These are phyloP conservation scores for Aspergillus eucalypticola DNA, from an alignment of 2,329 filamentous ascomycete species.

Conservation along the genomic window DNA sequence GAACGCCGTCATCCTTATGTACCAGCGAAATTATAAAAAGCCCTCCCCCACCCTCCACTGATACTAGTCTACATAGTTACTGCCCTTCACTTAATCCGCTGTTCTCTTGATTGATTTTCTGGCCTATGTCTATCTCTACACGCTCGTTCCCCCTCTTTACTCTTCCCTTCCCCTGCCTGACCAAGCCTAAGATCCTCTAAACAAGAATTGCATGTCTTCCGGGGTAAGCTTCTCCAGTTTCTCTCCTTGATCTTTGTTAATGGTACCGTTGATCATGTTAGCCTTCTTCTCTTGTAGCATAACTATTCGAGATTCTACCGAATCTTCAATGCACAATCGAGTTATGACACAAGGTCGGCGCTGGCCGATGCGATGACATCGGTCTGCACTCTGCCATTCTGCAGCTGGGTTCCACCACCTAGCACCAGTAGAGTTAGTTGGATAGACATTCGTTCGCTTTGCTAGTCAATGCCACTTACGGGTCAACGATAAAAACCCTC, in stretches of 20 bases:
- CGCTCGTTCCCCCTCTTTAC: neutral
- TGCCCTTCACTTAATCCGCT: too few relatives aligned
- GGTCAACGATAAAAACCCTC: conserved; percentile 92
- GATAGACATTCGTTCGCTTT: neutral
- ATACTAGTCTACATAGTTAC: too few relatives aligned
- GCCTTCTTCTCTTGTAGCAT: conserved; percentile 98
- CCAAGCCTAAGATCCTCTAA: conserved; percentile 65
- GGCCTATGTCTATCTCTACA: too few relatives aligned
- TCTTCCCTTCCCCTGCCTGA: neutral
- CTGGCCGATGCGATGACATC: conserved; percentile 93
- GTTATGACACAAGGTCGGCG: conserved; percentile 92
- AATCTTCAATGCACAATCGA: conserved; percentile 92
- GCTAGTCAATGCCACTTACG: conserved; percentile 60
- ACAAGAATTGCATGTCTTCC: conserved; percentile 94
- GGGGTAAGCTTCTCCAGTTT: conserved; percentile 89
- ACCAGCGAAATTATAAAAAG: too few relatives aligned
- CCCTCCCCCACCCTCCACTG: too few relatives aligned
- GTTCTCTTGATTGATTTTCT: too few relatives aligned
- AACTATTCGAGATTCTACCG: conserved; percentile 93
- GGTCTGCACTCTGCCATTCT: conserved; percentile 96
- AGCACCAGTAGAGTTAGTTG: conserved; percentile 24
- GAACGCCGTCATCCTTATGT: too few relatives aligned
- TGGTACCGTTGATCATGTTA: conserved; percentile 94
- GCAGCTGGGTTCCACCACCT: conserved; percentile 99
- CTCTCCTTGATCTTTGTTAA: conserved; percentile 81